Conservation (phyloP, 441 rosid species). For the Populus tomentosa region DNA sequence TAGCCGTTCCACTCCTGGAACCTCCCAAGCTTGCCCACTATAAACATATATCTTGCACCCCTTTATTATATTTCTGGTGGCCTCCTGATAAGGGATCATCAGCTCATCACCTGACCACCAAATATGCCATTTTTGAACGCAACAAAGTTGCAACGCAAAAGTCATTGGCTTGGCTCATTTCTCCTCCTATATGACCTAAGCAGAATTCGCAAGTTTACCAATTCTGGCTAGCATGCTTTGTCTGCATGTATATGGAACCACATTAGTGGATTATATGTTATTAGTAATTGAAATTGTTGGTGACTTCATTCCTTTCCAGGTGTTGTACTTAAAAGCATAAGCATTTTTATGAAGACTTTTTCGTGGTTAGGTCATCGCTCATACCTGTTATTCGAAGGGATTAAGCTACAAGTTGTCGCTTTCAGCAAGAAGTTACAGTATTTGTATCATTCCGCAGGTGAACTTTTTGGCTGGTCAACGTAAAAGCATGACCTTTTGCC, state of each 20-base stretch:
- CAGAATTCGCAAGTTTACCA: neutral
- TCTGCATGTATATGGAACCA: neutral
- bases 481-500: neutral
- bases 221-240: neutral
- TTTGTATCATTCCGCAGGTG: neutral
- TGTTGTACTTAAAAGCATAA: neutral
- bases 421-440: neutral
- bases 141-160: neutral
- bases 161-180: neutral
- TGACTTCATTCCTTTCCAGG: neutral
- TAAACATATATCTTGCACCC: neutral
- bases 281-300: neutral
- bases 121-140: constrained; percentile 2
- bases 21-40: constrained; percentile 31
- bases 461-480: neutral
- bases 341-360: neutral
- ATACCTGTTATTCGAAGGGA: neutral
- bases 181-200: neutral
- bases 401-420: neutral
- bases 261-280: constrained; percentile 2
- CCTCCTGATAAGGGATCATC: neutral
- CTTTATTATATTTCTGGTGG: too few relatives aligned
- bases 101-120: neutral
- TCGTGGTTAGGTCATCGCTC: neutral
- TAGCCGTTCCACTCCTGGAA: constrained; percentile 13